A percentile compares a stretch with the other conserved stretches of the same genome.
These are phyloP conservation scores for Camellia japonica DNA, from an alignment of 148 eudicot genomes.

Conservation along the genomic window DNA sequence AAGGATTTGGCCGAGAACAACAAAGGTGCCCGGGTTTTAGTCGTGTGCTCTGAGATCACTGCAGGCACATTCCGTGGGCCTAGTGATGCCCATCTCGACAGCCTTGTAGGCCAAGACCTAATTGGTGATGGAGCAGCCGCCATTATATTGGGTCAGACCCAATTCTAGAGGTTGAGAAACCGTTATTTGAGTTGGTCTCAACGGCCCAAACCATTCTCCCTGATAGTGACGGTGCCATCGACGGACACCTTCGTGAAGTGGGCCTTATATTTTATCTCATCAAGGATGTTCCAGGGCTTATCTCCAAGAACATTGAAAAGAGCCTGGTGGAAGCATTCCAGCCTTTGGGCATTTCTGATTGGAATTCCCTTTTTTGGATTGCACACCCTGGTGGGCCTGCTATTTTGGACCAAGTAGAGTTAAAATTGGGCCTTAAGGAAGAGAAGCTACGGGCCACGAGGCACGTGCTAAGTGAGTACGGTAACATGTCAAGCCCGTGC, in stretches of 20 bases:
- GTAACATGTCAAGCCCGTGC: constrained; percentile 43
- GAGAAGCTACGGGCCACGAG: constrained; percentile 32
- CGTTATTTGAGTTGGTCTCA: constrained; percentile 36
- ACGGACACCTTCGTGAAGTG: constrained; percentile 14
- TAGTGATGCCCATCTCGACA: background rate
- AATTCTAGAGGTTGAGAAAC: constrained; percentile 23
- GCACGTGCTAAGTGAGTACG: constrained; percentile 35
- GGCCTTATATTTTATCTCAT: constrained; percentile 38
- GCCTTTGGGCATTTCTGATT: constrained; percentile 32
- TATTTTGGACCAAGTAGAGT: constrained; percentile 34
- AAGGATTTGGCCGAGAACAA: no score
- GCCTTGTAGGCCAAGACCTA: constrained; percentile 33
- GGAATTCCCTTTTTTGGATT: constrained; percentile 39
- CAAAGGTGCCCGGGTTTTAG: no score
- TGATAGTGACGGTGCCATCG: constrained; percentile 33
- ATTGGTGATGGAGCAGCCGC: constrained; percentile 42
- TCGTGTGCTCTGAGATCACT: no score
- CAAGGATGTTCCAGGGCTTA: constrained; percentile 39
- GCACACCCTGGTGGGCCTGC: constrained; percentile 47
- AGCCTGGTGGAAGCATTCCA: constrained; percentile 30
- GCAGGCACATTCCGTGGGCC: no score
- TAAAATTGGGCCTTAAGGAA: constrained; percentile 24
- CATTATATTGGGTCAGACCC: constrained; percentile 34
- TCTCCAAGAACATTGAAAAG: constrained; percentile 37
- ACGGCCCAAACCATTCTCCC: constrained; percentile 38